phyloP scores from a whole-genome alignment of 768 basidiomycete genomes.

The Lactarius hatsudake region DNA sequence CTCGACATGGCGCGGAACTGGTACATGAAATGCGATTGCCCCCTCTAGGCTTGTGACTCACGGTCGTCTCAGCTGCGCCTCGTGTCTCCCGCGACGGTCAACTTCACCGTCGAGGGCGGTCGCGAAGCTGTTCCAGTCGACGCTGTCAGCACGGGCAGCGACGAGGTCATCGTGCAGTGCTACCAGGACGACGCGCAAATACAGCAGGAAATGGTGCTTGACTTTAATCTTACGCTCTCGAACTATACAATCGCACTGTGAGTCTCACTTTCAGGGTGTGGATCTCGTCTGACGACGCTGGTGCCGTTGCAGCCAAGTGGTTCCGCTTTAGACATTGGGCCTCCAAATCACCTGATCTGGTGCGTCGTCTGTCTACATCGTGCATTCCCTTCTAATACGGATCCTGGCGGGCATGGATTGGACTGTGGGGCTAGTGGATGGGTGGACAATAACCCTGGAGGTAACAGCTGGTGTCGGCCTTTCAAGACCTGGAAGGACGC shows the following conservation, averaged over 20 bases:
- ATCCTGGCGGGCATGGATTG: slow-evolving; percentile 24
- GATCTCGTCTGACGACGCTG: slow-evolving; percentile 41
- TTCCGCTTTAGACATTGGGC: slow-evolving; percentile 64
- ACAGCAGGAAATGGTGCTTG: slow-evolving; percentile 34
- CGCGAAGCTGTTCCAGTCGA: slow-evolving; percentile 50
- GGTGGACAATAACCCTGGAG: slow-evolving; percentile 47
- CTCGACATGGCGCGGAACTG: too few species aligned
- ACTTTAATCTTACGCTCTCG: slow-evolving; percentile 3
- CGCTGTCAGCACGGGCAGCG: slow-evolving; percentile 75
- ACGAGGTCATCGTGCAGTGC: slow-evolving; percentile 71
- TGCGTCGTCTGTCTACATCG: slow-evolving; percentile 30
- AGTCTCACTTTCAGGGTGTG: too few species aligned
- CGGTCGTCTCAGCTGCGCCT: too few species aligned
- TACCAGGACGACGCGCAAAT: slow-evolving; percentile 52
- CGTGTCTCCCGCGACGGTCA: slow-evolving; percentile 54
- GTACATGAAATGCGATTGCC: too few species aligned
- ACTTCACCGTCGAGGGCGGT: slow-evolving; percentile 54
- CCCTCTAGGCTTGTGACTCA: too few species aligned
- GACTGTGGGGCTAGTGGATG: slow-evolving; percentile 75
- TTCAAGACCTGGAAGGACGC: slow-evolving; percentile 82
- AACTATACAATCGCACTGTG: slow-evolving; percentile 15
- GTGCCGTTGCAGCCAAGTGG: slow-evolving; percentile 56
- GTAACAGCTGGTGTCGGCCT: slow-evolving; percentile 72
- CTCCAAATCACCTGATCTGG: slow-evolving; percentile 77
- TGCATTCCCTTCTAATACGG: neutral